Conservation (phyloP, 495 filamentous ascomycete genomes). For the Aspergillus cavernicola region DNA sequence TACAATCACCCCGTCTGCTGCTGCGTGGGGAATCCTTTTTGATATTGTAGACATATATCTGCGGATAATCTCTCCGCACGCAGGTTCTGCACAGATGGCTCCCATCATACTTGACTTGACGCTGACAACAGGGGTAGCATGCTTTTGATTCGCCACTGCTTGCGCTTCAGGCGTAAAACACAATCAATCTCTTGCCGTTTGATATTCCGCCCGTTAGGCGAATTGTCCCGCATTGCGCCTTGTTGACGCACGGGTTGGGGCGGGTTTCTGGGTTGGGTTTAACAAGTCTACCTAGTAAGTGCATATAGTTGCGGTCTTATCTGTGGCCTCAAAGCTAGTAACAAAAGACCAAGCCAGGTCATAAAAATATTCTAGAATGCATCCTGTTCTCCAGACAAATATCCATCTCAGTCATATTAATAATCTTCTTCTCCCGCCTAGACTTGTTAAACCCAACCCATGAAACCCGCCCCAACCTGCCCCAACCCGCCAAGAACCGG, state of each 20-base stretch:
- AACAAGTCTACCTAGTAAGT: constrained; percentile 37
- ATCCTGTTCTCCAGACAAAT: constrained; percentile 47
- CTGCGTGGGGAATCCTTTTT: not conserved
- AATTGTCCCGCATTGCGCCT: too few relatives aligned
- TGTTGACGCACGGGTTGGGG: too few relatives aligned
- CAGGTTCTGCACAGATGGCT: constrained; percentile 31
- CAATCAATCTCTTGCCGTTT: constrained; percentile 25
- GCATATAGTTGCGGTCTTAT: constrained; percentile 23
- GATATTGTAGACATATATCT: constrained; percentile 32
- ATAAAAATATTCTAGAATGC: constrained; percentile 26
- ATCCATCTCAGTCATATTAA: constrained; percentile 17
- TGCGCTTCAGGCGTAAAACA: constrained; percentile 27
- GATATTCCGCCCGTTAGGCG: too few relatives aligned
- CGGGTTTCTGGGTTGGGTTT: too few relatives aligned
- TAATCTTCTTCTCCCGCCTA: constrained; percentile 14
- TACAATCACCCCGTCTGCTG: not conserved
- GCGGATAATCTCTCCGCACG: constrained; percentile 25
- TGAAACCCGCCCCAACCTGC: too few relatives aligned
- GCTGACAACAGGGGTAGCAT: constrained; percentile 39
- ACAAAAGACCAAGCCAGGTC: constrained; percentile 24
- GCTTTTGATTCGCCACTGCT: constrained; percentile 31
- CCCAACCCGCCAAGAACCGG: too few relatives aligned
- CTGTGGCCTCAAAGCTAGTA: constrained; percentile 22
- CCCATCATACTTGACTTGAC: constrained; percentile 40
- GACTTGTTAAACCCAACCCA: too few relatives aligned